phyloP scores from a whole-genome alignment of 1,139 yeast genomes.

The Yamadazyma spencermartinsiae region DNA sequence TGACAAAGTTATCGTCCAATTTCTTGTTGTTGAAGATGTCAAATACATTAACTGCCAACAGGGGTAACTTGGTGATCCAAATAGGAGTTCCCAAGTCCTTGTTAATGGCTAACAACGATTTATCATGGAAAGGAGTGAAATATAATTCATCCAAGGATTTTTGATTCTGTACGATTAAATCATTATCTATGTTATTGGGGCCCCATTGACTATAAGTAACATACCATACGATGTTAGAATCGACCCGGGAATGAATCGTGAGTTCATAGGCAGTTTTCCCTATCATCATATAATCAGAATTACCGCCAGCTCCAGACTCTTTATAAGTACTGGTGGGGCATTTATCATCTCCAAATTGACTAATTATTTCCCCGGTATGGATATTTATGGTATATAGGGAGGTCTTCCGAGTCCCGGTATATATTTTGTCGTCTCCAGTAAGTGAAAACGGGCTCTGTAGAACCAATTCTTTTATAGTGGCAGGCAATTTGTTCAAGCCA shows the following conservation, averaged over 20 bases:
- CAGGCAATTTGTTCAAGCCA: conserved; percentile 82
- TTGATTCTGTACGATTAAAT: conserved; percentile 52
- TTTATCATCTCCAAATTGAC: conserved; percentile 58
- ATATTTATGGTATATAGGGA: conserved; percentile 76
- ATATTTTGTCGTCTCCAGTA: conserved; percentile 82
- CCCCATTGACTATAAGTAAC: conserved; percentile 92
- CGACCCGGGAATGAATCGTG: conserved; percentile 51
- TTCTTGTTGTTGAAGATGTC: conserved; percentile 53
- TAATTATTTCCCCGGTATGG: conserved; percentile 72
- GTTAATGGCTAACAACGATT: conserved; percentile 66
- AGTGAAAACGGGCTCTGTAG: conserved; percentile 80
- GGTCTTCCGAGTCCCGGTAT: conserved; percentile 82
- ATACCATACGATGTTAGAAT: conserved; percentile 73
- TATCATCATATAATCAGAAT: conserved; percentile 39
- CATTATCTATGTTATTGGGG: conserved; percentile 81
- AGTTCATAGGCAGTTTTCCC: conserved; percentile 54
- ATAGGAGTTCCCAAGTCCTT: conserved; percentile 64
- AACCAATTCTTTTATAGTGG: conserved; percentile 77
- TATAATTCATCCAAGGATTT: conserved; percentile 69
- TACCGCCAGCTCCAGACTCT: conserved; percentile 3
- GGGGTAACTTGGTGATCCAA: conserved; percentile 75
- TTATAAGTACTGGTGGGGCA: conserved; percentile 25
- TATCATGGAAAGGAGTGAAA: conserved; percentile 83
- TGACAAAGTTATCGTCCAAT: conserved; percentile 35
- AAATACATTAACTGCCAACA: conserved; percentile 69